Percentiles rank a stretch among this genome's conserved stretches.
These are phyloP conservation scores for Cordyceps fumosorosea DNA, from an alignment of 2,329 filamentous ascomycete species.

Conservation along the genomic window DNA sequence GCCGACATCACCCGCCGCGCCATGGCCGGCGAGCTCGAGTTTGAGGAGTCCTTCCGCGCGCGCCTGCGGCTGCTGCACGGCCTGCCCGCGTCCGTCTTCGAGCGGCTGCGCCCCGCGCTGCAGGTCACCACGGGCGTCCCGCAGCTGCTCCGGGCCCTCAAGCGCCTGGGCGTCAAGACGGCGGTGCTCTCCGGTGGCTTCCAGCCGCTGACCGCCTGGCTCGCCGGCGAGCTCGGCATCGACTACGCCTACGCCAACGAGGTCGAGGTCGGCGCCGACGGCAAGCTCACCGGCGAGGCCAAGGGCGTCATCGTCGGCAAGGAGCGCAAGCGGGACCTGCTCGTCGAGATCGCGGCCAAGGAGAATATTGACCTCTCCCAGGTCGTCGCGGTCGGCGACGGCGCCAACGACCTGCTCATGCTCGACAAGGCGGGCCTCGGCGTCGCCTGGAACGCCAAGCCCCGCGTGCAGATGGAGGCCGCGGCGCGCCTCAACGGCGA, in stretches of 20 bases:
- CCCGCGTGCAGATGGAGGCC: constrained; percentile 71
- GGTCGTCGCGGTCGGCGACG: constrained; percentile 70
- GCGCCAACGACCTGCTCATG: constrained; percentile 79
- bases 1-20: constrained; percentile 85
- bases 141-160: constrained; percentile 67
- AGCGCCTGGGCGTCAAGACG: constrained; percentile 73
- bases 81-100: constrained; percentile 71
- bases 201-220: constrained; percentile 79
- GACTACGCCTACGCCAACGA: constrained; percentile 89
- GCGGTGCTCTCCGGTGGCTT: constrained; percentile 93
- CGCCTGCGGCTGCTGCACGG: constrained; percentile 76
- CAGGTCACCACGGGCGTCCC: constrained; percentile 76
- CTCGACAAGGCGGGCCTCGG: constrained; percentile 68
- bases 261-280: constrained; percentile 55
- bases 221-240: constrained; percentile 72
- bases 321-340: constrained; percentile 65
- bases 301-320: constrained; percentile 67
- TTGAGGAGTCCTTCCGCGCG: constrained; percentile 74
- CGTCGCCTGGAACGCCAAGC: constrained; percentile 80
- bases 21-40: constrained; percentile 95
- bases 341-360: constrained; percentile 62
- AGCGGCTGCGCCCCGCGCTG: constrained; percentile 66
- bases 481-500: constrained; percentile 64
- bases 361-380: constrained; percentile 61
- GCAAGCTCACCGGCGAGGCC: constrained; percentile 64